These are phyloP conservation scores for Globisporangium polare DNA, from an alignment of 352 stramenopile species.

Conservation along the genomic window DNA sequence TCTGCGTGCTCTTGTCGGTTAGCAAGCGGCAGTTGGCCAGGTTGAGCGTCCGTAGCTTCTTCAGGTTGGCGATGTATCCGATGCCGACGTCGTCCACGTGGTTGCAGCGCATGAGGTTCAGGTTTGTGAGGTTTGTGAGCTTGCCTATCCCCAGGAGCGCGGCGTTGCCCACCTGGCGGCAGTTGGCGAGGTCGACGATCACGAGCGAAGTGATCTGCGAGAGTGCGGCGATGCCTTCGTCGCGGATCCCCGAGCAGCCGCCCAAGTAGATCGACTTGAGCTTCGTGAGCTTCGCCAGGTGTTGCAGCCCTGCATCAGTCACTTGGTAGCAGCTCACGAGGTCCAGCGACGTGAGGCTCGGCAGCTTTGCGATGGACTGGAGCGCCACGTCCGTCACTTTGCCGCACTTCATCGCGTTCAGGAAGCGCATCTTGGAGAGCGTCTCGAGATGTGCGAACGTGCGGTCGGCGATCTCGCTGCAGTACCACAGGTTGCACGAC, in stretches of 20 bases:
- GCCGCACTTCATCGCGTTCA: constrained; percentile 84
- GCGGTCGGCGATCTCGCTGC: constrained; percentile 63
- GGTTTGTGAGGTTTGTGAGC: constrained; percentile 53
- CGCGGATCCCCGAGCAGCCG: constrained; percentile 49
- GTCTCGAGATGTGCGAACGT: constrained; percentile 55
- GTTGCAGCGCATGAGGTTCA: constrained; percentile 83
- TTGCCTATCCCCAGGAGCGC: constrained; percentile 50
- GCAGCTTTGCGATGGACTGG: constrained; percentile 40
- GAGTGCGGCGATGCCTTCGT: constrained; percentile 51
- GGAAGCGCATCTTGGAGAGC: constrained; percentile 54
- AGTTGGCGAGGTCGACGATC: constrained; percentile 75
- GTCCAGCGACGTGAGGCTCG: constrained; percentile 63
- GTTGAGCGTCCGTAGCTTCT: constrained; percentile 65
- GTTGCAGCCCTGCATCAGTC: constrained; percentile 43
- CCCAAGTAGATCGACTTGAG: constrained; percentile 67
- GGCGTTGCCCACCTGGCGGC: constrained; percentile 63
- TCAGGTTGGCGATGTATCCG: constrained; percentile 33
- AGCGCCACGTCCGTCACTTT: constrained; percentile 60
- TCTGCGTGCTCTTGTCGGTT: constrained; percentile 42
- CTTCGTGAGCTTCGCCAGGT: constrained; percentile 32
- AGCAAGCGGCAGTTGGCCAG: constrained; percentile 77
- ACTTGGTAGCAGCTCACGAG: constrained; percentile 76
- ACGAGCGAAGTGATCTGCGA: constrained; percentile 36
- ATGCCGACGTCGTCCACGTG: constrained; percentile 61
- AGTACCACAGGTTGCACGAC: constrained; percentile 82